phyloP scores from a whole-genome alignment of 2,329 filamentous ascomycete genomes.

The Botrytis paeoniae region DNA sequence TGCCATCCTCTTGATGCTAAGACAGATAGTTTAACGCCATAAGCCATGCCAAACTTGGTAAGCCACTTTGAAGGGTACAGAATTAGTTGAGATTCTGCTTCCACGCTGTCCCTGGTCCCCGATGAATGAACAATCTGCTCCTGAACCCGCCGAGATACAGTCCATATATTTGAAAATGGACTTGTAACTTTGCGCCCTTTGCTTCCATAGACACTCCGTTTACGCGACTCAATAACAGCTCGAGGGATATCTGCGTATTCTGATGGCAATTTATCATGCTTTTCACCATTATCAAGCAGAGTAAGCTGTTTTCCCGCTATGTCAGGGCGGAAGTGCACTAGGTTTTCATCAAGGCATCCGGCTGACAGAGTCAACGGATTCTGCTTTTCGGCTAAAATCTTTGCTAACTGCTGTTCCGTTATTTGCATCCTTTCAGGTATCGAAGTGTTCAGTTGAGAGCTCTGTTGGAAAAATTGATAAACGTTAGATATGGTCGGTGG shows the following conservation, averaged over 20 bases:
- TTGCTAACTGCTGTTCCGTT: not conserved
- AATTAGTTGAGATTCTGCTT: not conserved
- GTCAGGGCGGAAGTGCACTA: not conserved
- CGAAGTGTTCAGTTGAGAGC: not conserved
- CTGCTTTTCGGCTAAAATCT: not conserved
- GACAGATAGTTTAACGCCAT: not conserved
- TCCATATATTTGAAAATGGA: too few species aligned
- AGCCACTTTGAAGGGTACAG: not conserved
- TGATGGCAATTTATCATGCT: too few species aligned
- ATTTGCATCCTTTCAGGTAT: not conserved
- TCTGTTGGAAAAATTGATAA: not conserved
- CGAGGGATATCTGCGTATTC: too few species aligned
- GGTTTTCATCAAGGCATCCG: not conserved
- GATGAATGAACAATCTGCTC: too few species aligned
- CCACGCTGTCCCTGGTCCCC: not conserved
- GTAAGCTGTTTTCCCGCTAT: too few species aligned
- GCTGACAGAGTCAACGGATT: not conserved
- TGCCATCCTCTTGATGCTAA: not conserved
- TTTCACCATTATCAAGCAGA: too few species aligned
- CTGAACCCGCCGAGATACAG: too few species aligned
- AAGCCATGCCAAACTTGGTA: accelerated
- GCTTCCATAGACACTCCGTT: too few species aligned
- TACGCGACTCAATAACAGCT: too few species aligned
- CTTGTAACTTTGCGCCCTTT: too few species aligned
- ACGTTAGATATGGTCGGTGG: not conserved